Conservation (phyloP, 1,284 basidiomycete genomes). For the Heliocybe sulcata region DNA sequence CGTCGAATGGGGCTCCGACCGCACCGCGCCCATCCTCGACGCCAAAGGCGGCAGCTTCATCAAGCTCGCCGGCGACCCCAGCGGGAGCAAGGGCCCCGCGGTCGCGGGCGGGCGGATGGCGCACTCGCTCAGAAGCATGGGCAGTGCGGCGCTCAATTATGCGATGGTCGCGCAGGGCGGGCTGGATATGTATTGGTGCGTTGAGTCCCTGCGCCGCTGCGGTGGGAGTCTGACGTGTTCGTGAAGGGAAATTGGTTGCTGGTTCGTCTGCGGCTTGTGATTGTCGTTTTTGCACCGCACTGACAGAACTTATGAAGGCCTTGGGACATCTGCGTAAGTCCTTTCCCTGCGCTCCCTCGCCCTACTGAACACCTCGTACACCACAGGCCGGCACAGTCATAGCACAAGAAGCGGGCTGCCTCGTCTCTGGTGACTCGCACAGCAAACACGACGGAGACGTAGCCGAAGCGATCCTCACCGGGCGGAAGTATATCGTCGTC, state of each 20-base stretch:
- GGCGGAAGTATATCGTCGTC: constrained; percentile 84
- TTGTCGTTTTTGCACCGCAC: constrained; percentile 4
- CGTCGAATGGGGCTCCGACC: constrained; percentile 91
- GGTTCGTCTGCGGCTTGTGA: constrained; percentile 33
- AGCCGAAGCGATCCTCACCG: constrained; percentile 67
- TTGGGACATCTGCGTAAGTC: constrained; percentile 82
- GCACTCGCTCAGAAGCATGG: constrained; percentile 79
- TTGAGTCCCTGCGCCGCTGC: constrained; percentile 1
- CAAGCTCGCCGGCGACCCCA: constrained; percentile 70
- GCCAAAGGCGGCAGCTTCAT: constrained; percentile 70
- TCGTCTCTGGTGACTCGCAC: constrained; percentile 64
- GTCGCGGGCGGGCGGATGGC: constrained; percentile 79
- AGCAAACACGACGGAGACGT: constrained; percentile 43
- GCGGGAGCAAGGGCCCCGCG: constrained; percentile 21
- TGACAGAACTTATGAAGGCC: constrained; percentile 39
- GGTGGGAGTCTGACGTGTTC: not conserved
- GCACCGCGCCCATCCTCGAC: constrained; percentile 48
- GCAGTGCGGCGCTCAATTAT: constrained; percentile 84
- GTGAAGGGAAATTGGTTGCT: constrained; percentile 85
- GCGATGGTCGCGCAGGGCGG: constrained; percentile 79
- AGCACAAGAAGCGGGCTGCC: constrained; percentile 82
- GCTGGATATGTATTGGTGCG: constrained; percentile 78
- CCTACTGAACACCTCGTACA: constrained; percentile 1
- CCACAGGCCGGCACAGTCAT: constrained; percentile 83
- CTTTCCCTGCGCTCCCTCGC: not conserved